Evolutionary conservation across 352 stramenopile genomes (phyloP).

Genomic region (Phytophthora palmivora): DNA sequence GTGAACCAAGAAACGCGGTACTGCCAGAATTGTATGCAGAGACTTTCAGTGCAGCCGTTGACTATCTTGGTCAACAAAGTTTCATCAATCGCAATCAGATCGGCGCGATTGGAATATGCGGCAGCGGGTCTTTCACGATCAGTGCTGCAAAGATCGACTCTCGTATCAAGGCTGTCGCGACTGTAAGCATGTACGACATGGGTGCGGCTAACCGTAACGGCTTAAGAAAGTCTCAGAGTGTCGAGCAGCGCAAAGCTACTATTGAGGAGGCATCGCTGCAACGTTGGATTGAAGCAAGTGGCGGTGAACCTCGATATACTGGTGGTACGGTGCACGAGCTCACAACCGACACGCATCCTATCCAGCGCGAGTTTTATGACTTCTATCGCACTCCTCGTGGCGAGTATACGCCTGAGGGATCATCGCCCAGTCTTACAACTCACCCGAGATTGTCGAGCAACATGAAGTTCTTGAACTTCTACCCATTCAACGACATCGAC

Average conservation of each 20-base stretch:
- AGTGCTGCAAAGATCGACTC: conserved; percentile 32
- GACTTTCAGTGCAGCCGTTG: conserved; percentile 28
- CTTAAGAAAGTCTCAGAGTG: conserved; percentile 5
- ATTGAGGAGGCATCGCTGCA: conserved; percentile 8
- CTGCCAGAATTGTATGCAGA: conserved; percentile 21
- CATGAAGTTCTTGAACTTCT: conserved; percentile 29
- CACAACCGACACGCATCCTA: conserved; percentile 5
- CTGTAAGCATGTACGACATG: conserved; percentile 31
- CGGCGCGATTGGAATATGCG: conserved; percentile 23
- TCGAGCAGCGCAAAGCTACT: conserved; percentile 20
- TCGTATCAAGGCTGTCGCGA: conserved; percentile 26
- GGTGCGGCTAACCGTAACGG: conserved; percentile 15
- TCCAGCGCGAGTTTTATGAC: conserved; percentile 30
- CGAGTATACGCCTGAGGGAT: conserved; percentile 26
- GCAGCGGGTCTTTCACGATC: conserved; percentile 23
- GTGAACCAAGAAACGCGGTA: conserved; percentile 15
- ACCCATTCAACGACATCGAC: conserved; percentile 31
- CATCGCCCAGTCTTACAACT: conserved; percentile 12
- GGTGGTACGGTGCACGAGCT: conserved; percentile 14
- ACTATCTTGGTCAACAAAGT: conserved; percentile 18
- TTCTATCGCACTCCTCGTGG: conserved; percentile 21
- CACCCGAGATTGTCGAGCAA: conserved; percentile 11
- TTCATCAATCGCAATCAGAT: conserved; percentile 27
- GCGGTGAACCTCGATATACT: conserved; percentile 14
- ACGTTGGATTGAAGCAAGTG: conserved; percentile 7